Conservation (phyloP, 2,329 filamentous ascomycete genomes). For the Lecanicillium sp. region DNA sequence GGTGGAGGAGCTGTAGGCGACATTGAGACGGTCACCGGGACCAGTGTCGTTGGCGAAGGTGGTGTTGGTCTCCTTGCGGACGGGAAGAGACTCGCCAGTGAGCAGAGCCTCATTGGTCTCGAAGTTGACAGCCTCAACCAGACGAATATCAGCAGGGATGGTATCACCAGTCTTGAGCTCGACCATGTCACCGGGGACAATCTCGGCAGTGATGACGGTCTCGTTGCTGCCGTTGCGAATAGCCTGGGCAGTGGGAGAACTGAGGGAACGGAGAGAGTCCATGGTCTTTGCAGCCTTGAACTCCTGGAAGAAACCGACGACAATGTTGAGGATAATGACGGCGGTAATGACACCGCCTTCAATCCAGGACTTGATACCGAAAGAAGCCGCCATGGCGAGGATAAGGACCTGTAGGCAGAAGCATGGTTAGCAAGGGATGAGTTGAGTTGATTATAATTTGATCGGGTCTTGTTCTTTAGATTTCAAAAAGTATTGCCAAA, state of each 20-base stretch:
- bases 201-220: conserved; percentile 29
- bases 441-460: not conserved
- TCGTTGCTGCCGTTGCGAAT: conserved; percentile 32
- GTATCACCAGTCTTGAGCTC: conserved; percentile 49
- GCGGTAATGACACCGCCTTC: conserved; percentile 51
- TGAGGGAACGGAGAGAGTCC: conserved; percentile 37
- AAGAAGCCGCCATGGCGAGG: conserved; percentile 49
- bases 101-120: conserved; percentile 60
- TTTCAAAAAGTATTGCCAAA: too few species aligned
- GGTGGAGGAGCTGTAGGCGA: conserved; percentile 55
- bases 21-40: conserved; percentile 53
- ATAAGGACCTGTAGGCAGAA: conserved; percentile 36
- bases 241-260: conserved; percentile 35
- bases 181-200: conserved; percentile 52
- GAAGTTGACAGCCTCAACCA: conserved; percentile 55
- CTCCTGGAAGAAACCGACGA: conserved; percentile 41
- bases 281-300: conserved; percentile 41
- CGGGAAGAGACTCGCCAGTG: conserved; percentile 56
- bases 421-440: conserved; percentile 4
- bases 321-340: conserved; percentile 50
- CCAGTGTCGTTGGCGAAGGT: conserved; percentile 34
- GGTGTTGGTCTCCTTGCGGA: conserved; percentile 41
- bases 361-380: conserved; percentile 51
- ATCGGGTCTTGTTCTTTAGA: too few species aligned
- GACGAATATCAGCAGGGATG: conserved; percentile 52